Percentiles rank a stretch among this genome's conserved stretches.
These are phyloP conservation scores for Pterocarpus santalinus DNA, from an alignment of 306 rosid species.

Conservation along the genomic window DNA sequence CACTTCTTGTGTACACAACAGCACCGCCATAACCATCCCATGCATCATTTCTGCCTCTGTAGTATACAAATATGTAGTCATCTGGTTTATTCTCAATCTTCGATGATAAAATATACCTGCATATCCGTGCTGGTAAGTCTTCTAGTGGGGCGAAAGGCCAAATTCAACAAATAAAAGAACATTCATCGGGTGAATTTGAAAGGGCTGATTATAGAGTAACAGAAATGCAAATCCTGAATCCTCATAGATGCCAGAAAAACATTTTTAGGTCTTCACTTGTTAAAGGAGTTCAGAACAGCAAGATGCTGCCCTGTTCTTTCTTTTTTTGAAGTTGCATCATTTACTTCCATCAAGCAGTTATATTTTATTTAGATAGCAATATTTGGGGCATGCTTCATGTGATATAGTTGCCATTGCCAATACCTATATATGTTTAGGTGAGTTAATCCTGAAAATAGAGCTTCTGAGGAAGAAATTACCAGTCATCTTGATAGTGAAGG, in stretches of 20 bases:
- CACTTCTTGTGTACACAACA: slow-evolving; percentile 83
- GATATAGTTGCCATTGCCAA: slow-evolving; percentile 22
- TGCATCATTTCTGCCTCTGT: slow-evolving; percentile 94
- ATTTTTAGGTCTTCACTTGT: no score
- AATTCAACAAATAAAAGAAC: slow-evolving; percentile 27
- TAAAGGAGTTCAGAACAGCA: no score
- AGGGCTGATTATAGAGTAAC: background rate
- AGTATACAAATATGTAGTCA: slow-evolving; percentile 87
- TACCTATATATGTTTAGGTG: slow-evolving; percentile 10
- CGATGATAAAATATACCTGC: slow-evolving; percentile 84
- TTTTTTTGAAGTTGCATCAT: slow-evolving; percentile 21
- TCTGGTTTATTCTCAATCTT: slow-evolving; percentile 78
- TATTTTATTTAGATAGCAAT: background rate
- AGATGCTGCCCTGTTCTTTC: slow-evolving; percentile 15
- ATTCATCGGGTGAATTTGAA: background rate
- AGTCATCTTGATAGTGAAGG: slow-evolving; percentile 97
- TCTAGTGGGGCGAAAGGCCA: slow-evolving; percentile 7
- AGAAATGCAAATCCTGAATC: no score
- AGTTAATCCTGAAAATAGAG: slow-evolving; percentile 12
- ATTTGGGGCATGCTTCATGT: background rate
- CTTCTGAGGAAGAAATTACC: slow-evolving; percentile 61
- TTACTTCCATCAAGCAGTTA: slow-evolving; percentile 28
- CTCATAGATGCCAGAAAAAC: no score
- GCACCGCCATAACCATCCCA: slow-evolving; percentile 99
- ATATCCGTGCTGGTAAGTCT: slow-evolving; percentile 37